Conservation (phyloP, 202 grass and related monocot genomes). For the Dendrocalamus latiflorus region DNA sequence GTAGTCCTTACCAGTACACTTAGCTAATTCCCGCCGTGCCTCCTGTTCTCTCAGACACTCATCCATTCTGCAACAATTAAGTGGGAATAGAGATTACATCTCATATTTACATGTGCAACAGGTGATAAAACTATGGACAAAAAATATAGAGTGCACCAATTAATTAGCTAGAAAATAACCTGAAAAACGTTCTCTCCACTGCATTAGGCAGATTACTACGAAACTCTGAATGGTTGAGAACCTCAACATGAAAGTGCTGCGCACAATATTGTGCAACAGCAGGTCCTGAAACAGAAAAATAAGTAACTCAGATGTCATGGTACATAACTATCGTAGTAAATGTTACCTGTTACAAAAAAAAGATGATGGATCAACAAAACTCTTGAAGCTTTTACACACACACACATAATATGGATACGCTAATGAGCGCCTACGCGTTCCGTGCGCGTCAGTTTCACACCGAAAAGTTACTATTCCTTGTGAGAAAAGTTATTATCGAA, state of each 20-base stretch:
- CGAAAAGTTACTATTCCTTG: too few relatives aligned
- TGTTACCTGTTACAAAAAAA: not conserved
- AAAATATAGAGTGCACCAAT: not conserved
- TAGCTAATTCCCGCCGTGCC: constrained; percentile 21
- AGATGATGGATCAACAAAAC: not conserved
- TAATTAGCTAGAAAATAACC: constrained; percentile 18
- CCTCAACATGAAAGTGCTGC: constrained; percentile 26
- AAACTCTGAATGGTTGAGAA: not conserved
- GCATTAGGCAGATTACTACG: not conserved
- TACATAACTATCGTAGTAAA: not conserved
- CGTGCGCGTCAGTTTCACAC: too few relatives aligned
- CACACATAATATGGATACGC: too few relatives aligned
- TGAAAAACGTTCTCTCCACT: constrained; percentile 9
- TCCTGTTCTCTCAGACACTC: not conserved
- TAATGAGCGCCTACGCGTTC: too few relatives aligned
- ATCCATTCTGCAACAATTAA: constrained; percentile 41
- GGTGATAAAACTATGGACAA: not conserved
- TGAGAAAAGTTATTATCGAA: too few relatives aligned
- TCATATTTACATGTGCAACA: not conserved
- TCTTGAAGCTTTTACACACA: too few relatives aligned
- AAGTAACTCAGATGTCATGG: not conserved
- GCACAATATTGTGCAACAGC: constrained; percentile 36
- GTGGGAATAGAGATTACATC: not conserved
- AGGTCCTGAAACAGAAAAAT: constrained; percentile 25
- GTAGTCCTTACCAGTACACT: not conserved